phyloP scores from a whole-genome alignment of 306 rosid species.

The Glycine soja region DNA sequence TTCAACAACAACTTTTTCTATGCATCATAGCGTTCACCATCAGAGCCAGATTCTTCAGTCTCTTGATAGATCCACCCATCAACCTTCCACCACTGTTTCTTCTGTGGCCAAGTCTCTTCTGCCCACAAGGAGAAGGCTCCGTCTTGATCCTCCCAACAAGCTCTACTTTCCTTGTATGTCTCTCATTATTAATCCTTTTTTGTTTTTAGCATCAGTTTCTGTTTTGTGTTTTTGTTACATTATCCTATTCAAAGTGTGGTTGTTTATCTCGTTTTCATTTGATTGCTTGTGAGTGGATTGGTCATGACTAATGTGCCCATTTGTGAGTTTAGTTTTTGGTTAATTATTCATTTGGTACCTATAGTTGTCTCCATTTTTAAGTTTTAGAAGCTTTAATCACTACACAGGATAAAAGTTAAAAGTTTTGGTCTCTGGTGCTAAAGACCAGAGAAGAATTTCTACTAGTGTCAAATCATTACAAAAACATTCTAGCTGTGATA shows the following conservation, averaged over 20 bases:
- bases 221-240: constrained; percentile 19
- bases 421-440: neutral
- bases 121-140: constrained; percentile 74
- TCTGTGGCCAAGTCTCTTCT: constrained; percentile 77
- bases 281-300: constrained; percentile 40
- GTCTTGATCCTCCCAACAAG: constrained; percentile 87
- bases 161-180: constrained; percentile 86
- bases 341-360: neutral
- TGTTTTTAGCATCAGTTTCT: constrained; percentile 25
- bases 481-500: neutral
- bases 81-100: constrained; percentile 65
- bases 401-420: neutral
- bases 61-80: constrained; percentile 58
- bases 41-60: constrained; percentile 63
- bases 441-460: neutral
- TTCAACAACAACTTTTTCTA: constrained; percentile 40
- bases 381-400: neutral
- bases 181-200: neutral
- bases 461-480: neutral
- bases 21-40: constrained; percentile 51
- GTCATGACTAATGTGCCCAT: constrained; percentile 25
- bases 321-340: neutral
- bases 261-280: constrained; percentile 22
- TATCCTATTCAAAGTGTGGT: constrained; percentile 31
- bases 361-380: neutral